Percentiles rank a stretch among this genome's conserved stretches.
These are phyloP conservation scores for Kurtzmaniella quercitrusa DNA, from an alignment of 1,139 yeast genomes.

Conservation along the genomic window DNA sequence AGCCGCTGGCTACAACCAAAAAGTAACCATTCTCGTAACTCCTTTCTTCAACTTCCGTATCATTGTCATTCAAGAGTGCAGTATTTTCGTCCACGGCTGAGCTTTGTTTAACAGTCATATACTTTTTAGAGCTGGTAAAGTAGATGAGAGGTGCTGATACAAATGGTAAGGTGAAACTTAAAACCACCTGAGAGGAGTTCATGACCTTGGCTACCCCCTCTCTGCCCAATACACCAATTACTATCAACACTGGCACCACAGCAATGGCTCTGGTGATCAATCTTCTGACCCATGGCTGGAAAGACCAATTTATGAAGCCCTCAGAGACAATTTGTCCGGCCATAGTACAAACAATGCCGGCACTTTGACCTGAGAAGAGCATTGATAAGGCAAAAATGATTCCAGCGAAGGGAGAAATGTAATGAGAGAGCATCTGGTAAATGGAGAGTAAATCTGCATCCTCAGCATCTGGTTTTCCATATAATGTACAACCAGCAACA, in stretches of 20 bases:
- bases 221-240: conserved; percentile 63
- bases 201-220: conserved; percentile 65
- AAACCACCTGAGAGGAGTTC: conserved; percentile 71
- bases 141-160: conserved; percentile 74
- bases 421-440: conserved; percentile 55
- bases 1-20: conserved; percentile 50
- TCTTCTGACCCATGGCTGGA: conserved; percentile 67
- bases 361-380: conserved; percentile 74
- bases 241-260: conserved; percentile 63
- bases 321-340: conserved; percentile 81
- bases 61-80: conserved; percentile 11
- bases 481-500: conserved; percentile 68
- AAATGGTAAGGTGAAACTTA: conserved; percentile 66
- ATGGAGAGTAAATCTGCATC: conserved; percentile 77
- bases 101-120: conserved; percentile 45
- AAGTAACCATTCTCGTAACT: conserved; percentile 62
- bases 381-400: conserved; percentile 69
- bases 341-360: conserved; percentile 78
- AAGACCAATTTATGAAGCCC: conserved; percentile 71
- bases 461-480: conserved; percentile 54
- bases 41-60: conserved; percentile 6
- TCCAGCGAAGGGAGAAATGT: conserved; percentile 68
- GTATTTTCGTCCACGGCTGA: conserved; percentile 20
- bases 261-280: conserved; percentile 69
- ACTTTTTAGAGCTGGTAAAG: conserved; percentile 58